Base-by-base conservation (phyloP, 2,329 filamentous ascomycete genomes). In the Trichoderma sp. region DNA sequence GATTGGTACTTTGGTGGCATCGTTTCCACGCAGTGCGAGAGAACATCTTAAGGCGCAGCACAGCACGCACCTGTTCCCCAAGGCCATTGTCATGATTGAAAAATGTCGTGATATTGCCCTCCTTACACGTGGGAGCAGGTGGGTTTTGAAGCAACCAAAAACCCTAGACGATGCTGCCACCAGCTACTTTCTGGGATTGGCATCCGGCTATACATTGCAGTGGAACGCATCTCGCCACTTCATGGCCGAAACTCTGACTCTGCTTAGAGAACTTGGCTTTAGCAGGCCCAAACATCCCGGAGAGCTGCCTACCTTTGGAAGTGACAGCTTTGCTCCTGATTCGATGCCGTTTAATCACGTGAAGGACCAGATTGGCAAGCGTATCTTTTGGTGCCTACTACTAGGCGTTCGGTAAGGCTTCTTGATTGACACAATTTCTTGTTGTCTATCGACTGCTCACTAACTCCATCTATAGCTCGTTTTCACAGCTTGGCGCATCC, bases 331-430 rank as follows among this genome's bases (percentile, higher is more conserved):
- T 67, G 79, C 78, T 6, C 75, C 76, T 1, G 79, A 82, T 9
- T 78, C 79, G 5, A 78, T 82, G 52, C 80, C 84, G 0, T 87
- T 91, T 69, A 89, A 92, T 72, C 89, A 90, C 58, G 86, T 93
- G 61, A 89, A 89, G 74, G 87, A 90, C 73, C 90, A 93, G 77
- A 86, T 92, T 56, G 88, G 90, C 56, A 90, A 91, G 76, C 87
- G 91, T 70, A 89, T 97, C 48, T 97, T 96, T 77, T 97, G 93
- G 89, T 90, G 92, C 25, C 84, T 93, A 72, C 88, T 95, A 70
- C 87, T 93, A 5, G 90, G 90, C 37, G 86, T 92, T 69, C 85
- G 89, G 86, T 89, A 79, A 70, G 81, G 19, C 29, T 34, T 42
- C 29, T 15, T 19, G 37, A 3, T 54, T 17, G 17, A 27, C 7